A percentile compares a stretch with the other conserved stretches of the same genome.
Conservation (phyloP, 2,329 filamentous ascomycete genomes). For the Ascochyta koolunga region DNA sequence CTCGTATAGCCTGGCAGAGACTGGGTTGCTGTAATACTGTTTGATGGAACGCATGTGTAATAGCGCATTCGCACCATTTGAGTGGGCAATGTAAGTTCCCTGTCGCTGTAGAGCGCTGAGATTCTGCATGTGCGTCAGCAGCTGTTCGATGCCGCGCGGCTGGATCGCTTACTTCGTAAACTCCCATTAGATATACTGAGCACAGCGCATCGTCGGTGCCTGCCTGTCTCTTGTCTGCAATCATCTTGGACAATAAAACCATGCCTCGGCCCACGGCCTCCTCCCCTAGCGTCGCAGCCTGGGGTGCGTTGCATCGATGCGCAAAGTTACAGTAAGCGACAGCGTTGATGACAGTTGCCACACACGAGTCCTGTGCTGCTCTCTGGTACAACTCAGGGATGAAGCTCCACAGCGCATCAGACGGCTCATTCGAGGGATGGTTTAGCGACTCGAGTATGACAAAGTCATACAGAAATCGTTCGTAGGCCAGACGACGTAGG, state of each 20-base stretch:
- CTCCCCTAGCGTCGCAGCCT: slow-evolving; percentile 31
- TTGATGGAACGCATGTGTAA: slow-evolving; percentile 34
- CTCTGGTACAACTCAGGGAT: slow-evolving; percentile 34
- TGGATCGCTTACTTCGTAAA: slow-evolving; percentile 32
- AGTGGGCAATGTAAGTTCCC: slow-evolving; percentile 34
- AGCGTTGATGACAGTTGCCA: slow-evolving; percentile 31
- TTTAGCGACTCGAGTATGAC: slow-evolving; percentile 28
- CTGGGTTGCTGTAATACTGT: slow-evolving; percentile 30
- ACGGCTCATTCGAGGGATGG: slow-evolving; percentile 20
- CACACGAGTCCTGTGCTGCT: slow-evolving; percentile 28
- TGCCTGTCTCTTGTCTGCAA: slow-evolving; percentile 30
- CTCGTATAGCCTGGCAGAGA: slow-evolving; percentile 38
- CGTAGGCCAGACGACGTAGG: slow-evolving; percentile 34
- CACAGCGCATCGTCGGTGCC: slow-evolving; percentile 31
- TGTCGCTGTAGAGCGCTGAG: slow-evolving; percentile 27
- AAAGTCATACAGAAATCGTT: slow-evolving; percentile 43
- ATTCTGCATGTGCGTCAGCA: slow-evolving; percentile 22
- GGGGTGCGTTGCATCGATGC: slow-evolving; percentile 30
- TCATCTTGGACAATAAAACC: slow-evolving; percentile 28
- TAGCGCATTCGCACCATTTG: slow-evolving; percentile 36
- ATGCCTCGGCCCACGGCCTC: slow-evolving; percentile 32
- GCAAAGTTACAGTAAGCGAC: slow-evolving; percentile 38
- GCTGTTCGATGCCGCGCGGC: no score
- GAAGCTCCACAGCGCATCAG: slow-evolving; percentile 36
- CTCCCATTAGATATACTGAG: slow-evolving; percentile 37